Conservation (phyloP, 805 yeast genomes). For the Wickerhamomyces rabaulensis region DNA sequence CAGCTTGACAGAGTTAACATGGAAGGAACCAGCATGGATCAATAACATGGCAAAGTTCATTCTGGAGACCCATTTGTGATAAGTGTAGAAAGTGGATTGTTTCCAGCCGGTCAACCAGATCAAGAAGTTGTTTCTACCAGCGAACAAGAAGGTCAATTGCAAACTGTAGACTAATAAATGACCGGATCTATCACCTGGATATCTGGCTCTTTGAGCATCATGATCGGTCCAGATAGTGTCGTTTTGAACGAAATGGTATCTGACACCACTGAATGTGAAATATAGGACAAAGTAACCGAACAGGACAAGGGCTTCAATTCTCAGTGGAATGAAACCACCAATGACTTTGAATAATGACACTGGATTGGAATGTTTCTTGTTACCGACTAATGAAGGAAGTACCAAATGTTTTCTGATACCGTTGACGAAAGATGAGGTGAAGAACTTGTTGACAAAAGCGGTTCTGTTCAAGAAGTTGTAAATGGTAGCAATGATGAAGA, state of each 20-base stretch:
- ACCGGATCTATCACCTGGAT: slow-evolving; percentile 24
- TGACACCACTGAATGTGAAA: slow-evolving; percentile 13
- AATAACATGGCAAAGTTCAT: slow-evolving; percentile 27
- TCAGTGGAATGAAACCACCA: slow-evolving; percentile 22
- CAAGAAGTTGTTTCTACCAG: slow-evolving; percentile 69
- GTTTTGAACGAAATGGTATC: slow-evolving; percentile 13
- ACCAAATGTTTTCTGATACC: slow-evolving; percentile 13
- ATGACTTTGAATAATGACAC: slow-evolving; percentile 6
- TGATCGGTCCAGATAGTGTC: slow-evolving; percentile 17
- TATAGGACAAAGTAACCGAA: slow-evolving; percentile 27
- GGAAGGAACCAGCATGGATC: slow-evolving; percentile 19
- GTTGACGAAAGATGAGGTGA: slow-evolving; percentile 12
- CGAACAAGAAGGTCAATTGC: slow-evolving; percentile 55
- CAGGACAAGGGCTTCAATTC: slow-evolving; percentile 25
- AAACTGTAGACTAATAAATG: slow-evolving; percentile 28
- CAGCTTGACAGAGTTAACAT: slow-evolving; percentile 16
- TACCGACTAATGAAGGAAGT: slow-evolving; percentile 12
- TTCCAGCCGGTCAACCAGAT: slow-evolving; percentile 60
- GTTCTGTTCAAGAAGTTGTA: slow-evolving; percentile 16
- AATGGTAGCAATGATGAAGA: slow-evolving; percentile 37
- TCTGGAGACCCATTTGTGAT: slow-evolving; percentile 64
- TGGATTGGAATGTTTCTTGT: slow-evolving; percentile 18
- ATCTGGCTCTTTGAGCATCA: slow-evolving; percentile 19
- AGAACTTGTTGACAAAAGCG: slow-evolving; percentile 12
- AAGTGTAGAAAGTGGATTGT: slow-evolving; percentile 54